Conservation (phyloP, 306 rosid species). For the Crataegus laevigata region DNA sequence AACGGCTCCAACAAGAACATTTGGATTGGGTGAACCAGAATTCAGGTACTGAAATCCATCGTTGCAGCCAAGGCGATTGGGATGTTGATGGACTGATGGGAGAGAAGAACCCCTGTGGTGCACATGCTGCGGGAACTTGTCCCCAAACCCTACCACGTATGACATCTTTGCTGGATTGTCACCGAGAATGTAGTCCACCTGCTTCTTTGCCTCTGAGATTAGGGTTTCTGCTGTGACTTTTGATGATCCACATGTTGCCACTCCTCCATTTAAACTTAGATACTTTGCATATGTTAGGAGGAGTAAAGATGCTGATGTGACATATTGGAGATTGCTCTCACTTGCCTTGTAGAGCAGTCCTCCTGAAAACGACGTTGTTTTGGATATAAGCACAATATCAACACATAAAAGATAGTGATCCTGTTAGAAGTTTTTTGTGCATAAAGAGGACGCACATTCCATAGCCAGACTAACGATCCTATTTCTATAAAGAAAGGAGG, state of each 20-base stretch:
- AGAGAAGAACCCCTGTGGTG: slow-evolving; percentile 85
- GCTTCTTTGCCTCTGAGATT: slow-evolving; percentile 49
- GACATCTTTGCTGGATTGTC: slow-evolving; percentile 62
- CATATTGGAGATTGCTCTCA: slow-evolving; percentile 78
- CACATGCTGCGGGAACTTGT: slow-evolving; percentile 47
- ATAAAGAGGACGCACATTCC: neutral
- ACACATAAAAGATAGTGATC: neutral
- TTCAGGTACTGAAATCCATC: slow-evolving; percentile 49
- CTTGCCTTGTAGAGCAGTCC: slow-evolving; percentile 70
- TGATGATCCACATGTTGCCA: slow-evolving; percentile 40
- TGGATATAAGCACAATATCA: neutral
- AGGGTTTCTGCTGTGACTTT: slow-evolving; percentile 35
- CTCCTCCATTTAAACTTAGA: slow-evolving; percentile 32
- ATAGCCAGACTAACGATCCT: neutral
- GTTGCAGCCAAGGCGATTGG: slow-evolving; percentile 39
- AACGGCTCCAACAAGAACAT: slow-evolving; percentile 64
- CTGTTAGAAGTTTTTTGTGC: neutral
- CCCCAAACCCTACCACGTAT: slow-evolving; percentile 85
- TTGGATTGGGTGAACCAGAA: slow-evolving; percentile 61
- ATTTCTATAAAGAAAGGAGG: neutral
- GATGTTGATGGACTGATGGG: slow-evolving; percentile 41
- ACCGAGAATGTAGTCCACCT: slow-evolving; percentile 80
- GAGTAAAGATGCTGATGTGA: slow-evolving; percentile 47
- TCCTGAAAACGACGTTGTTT: slow-evolving; percentile 25
- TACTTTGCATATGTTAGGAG: slow-evolving; percentile 61